Evolutionary conservation across 2,329 filamentous ascomycete species (phyloP).

Genomic region (Purpureocillium lavendulum): DNA sequence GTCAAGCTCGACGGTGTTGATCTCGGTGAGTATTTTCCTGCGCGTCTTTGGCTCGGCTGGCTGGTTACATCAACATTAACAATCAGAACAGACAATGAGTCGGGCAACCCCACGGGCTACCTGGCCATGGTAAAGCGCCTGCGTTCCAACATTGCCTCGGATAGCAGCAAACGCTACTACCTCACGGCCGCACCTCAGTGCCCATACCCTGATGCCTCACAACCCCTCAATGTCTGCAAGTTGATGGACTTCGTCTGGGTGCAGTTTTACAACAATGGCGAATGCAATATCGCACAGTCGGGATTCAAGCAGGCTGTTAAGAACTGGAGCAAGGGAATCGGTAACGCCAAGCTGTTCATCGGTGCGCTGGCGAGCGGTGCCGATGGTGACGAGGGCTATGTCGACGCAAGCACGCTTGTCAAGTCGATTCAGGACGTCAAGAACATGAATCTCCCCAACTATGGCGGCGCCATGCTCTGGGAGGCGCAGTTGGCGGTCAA

Average conservation of each 20-base stretch:
- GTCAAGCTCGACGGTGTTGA: conserved; percentile 67
- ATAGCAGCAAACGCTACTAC: too few relatives aligned
- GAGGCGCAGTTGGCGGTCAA: conserved; percentile 51
- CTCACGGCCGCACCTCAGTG: too few relatives aligned
- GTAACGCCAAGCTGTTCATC: conserved; percentile 48
- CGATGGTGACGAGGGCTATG: conserved; percentile 44
- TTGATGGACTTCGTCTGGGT: conserved; percentile 45
- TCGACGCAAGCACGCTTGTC: conserved; percentile 31
- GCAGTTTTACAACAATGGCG: conserved; percentile 61
- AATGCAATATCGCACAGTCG: conserved; percentile 41
- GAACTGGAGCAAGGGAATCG: conserved; percentile 53
- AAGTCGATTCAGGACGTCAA: conserved; percentile 37
- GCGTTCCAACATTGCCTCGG: conserved; percentile 46
- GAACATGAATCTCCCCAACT: conserved; percentile 44
- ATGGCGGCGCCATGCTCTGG: conserved; percentile 62
- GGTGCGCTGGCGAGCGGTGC: conserved; percentile 46
- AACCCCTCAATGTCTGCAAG: conserved; percentile 22
- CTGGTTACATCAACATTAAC: too few relatives aligned
- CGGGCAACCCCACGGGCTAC: conserved; percentile 51
- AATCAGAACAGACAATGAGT: conserved; percentile 32
- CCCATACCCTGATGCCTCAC: conserved; percentile 44
- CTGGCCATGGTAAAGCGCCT: conserved; percentile 52
- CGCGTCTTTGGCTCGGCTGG: too few relatives aligned
- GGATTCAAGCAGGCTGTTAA: conserved; percentile 55
- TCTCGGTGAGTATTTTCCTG: conserved; percentile 27